Evolutionary conservation across 2,329 filamentous ascomycete genomes (phyloP), one percentile per base, ranked within the genome.

Genomic region (Ophiostoma ips): DNA sequence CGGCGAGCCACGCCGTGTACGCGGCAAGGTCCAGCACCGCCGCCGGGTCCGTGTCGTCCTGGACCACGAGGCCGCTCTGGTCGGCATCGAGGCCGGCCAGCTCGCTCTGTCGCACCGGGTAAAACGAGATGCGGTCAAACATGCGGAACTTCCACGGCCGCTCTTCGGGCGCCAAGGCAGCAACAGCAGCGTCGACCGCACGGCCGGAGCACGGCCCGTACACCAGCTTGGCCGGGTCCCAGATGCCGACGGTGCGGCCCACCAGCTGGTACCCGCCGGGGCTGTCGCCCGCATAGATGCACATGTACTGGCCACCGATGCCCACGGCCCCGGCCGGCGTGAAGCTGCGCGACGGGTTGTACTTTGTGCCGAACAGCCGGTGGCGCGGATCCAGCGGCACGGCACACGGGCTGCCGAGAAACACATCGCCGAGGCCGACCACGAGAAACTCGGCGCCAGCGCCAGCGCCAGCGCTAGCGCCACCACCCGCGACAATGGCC

Each of bases 251-350:
- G 7, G 50, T 52, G n/a, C 43, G 65, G 64, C 3, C 63, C 59
- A 1, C 61, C 58, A 61, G 61, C 62, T 48, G 46, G 56, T 68
- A 70, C 0, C 68, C 68, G 4, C 68, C 68, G 0, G 67, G 67
- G 5, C 58, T 56, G 21, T 64, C 65, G 1, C 63, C 59, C 0
- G 64, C 61, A 47, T 70, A 70, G 7, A 68, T 60, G 28, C 62
- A 59, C 12, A 67, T 56, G 12, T 61, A 51, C 3, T 59, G 60
- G 0, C 68, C 65, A 4, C 66, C 66, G 6, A 64, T 59, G 0
- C 63, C 64, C 3, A 70, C 57, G 0, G 65, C 62, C 1, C 65
- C 66, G 4, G 58, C 57, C 0, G 65, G 65, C 0, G 66, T 68
- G 18, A 58, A 63, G 2, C 59, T 57, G 1, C 66, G 58, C 3